phyloP scores from a whole-genome alignment of 2,329 filamentous ascomycete species.

The Neopestalotiopsis clavispora region DNA sequence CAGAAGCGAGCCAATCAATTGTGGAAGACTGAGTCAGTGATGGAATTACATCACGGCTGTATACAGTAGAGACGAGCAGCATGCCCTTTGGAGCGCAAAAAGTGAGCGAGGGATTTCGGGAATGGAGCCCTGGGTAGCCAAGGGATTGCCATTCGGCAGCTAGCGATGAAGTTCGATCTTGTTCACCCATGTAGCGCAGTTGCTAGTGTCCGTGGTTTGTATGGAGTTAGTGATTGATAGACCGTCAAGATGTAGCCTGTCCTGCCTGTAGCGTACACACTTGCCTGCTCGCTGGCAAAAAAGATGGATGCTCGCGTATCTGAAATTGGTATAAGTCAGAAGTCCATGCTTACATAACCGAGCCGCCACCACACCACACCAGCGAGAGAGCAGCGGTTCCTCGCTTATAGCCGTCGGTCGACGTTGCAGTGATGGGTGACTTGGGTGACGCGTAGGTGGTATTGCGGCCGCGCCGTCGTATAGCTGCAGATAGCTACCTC shows the following conservation, averaged over 20 bases:
- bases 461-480: not conserved
- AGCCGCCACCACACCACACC: not conserved
- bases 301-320: too few species aligned
- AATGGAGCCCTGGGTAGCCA: not conserved
- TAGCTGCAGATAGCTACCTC: not conserved
- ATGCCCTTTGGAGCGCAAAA: not conserved
- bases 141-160: too few species aligned
- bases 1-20: not conserved
- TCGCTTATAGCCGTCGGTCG: not conserved
- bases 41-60: not conserved
- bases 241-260: too few species aligned
- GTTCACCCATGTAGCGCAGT: too few species aligned
- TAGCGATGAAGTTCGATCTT: too few species aligned
- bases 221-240: too few species aligned
- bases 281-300: too few species aligned
- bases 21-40: not conserved
- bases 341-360: too few species aligned
- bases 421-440: not conserved
- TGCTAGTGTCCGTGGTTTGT: too few species aligned
- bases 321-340: too few species aligned
- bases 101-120: not conserved
- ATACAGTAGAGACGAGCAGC: not conserved
- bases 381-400: not conserved
- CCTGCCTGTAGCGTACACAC: too few species aligned
- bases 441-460: not conserved